These are phyloP conservation scores for Panicum virgatum DNA, from an alignment of 202 grass and related monocot species.

Conservation along the genomic window DNA sequence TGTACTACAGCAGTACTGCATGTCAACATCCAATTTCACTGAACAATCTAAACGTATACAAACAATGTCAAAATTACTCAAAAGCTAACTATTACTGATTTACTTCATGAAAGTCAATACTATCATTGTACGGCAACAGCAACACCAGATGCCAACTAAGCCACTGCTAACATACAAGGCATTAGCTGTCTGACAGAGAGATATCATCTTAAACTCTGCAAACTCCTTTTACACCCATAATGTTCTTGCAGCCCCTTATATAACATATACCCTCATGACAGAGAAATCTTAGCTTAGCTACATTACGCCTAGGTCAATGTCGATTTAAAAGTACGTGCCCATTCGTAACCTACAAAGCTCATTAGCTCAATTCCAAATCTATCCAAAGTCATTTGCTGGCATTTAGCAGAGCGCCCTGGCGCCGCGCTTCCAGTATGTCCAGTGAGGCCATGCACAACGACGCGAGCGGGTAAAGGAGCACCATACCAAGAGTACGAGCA, in stretches of 20 bases:
- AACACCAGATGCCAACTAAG: background rate
- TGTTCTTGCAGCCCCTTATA: background rate
- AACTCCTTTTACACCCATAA: background rate
- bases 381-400: background rate
- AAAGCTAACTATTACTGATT: background rate
- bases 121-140: background rate
- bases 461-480: conserved; percentile 1
- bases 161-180: background rate
- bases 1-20: background rate
- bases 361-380: background rate
- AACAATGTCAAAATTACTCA: conserved; percentile 3
- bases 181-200: background rate
- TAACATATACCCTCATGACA: background rate
- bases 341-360: background rate
- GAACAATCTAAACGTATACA: background rate
- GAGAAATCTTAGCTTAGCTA: background rate
- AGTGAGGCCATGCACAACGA: background rate
- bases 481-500: conserved; percentile 83
- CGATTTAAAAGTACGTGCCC: background rate
- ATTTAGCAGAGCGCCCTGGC: background rate
- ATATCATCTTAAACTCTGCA: background rate
- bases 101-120: background rate
- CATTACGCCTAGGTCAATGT: background rate
- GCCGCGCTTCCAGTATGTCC: background rate
- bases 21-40: background rate